phyloP scores from a whole-genome alignment of 2,329 filamentous ascomycete genomes.

The Trichophyton equinum region DNA sequence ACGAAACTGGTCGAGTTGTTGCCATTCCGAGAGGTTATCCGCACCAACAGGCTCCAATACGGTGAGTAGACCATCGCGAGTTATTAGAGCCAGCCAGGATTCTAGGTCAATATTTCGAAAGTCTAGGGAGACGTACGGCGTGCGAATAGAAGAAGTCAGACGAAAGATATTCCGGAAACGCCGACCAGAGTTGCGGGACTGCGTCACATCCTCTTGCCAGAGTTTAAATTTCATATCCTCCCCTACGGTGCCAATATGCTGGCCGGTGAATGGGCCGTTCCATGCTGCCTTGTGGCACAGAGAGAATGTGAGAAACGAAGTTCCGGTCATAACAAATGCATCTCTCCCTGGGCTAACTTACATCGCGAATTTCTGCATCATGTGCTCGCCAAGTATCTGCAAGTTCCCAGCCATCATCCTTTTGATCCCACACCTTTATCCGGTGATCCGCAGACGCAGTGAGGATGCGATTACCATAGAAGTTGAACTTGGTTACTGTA shows the following conservation, averaged over 20 bases:
- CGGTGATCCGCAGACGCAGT: slow-evolving; percentile 86
- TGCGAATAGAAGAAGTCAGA: slow-evolving; percentile 53
- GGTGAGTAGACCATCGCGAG: slow-evolving; percentile 65
- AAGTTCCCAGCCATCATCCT: slow-evolving; percentile 62
- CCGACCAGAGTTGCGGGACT: slow-evolving; percentile 58
- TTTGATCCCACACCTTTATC: slow-evolving; percentile 76
- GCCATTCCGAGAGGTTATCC: slow-evolving; percentile 67
- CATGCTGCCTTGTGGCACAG: slow-evolving; percentile 58
- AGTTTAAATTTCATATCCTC: slow-evolving; percentile 83
- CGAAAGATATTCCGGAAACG: slow-evolving; percentile 63
- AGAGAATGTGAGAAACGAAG: not conserved
- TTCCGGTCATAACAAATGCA: not conserved
- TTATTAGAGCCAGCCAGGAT: slow-evolving; percentile 74
- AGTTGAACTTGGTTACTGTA: slow-evolving; percentile 77
- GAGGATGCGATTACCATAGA: slow-evolving; percentile 80
- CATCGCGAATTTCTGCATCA: slow-evolving; percentile 79
- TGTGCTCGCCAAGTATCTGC: slow-evolving; percentile 85
- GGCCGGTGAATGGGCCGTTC: slow-evolving; percentile 81
- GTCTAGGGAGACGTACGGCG: slow-evolving; percentile 63
- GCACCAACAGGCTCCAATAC: slow-evolving; percentile 78
- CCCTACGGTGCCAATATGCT: slow-evolving; percentile 75
- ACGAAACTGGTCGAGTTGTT: slow-evolving; percentile 60
- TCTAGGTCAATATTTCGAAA: slow-evolving; percentile 74
- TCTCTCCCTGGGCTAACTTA: slow-evolving; percentile 38
- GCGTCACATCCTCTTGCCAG: slow-evolving; percentile 81